Evolutionary conservation across 2,329 filamentous ascomycete genomes (phyloP).

Genomic region (Coniosporium tulheliwenetii): DNA sequence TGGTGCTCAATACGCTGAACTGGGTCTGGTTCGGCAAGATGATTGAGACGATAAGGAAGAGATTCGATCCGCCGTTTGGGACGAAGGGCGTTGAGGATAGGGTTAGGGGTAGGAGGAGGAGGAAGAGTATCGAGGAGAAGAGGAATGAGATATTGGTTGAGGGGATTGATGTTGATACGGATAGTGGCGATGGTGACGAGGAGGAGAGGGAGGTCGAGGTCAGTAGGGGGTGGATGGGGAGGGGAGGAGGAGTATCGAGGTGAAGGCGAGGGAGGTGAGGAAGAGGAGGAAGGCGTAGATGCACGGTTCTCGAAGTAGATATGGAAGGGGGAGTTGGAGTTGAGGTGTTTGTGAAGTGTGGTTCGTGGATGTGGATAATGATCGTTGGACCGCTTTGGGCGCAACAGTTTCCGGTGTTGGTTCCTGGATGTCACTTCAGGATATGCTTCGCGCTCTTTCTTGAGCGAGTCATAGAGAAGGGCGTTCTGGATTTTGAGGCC

Average conservation of each 20-base stretch:
- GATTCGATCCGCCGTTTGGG: constrained; percentile 47
- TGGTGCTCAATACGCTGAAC: constrained; percentile 61
- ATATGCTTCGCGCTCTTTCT: no score
- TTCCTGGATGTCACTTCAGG: no score
- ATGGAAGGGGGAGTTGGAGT: no score
- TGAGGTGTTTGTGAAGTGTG: no score
- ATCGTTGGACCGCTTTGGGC: no score
- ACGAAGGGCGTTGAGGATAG: constrained; percentile 18
- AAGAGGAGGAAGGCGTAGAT: background rate
- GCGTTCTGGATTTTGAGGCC: no score
- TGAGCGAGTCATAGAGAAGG: no score
- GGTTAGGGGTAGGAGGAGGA: constrained; percentile 14
- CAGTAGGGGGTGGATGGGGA: constrained; percentile 4
- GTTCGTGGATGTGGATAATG: no score
- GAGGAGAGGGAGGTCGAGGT: background rate
- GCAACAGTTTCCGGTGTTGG: no score
- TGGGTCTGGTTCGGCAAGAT: constrained; percentile 81
- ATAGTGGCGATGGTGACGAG: no score
- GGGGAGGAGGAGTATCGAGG: constrained; percentile 19
- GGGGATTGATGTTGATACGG: background rate
- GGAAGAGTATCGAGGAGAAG: constrained; percentile 13
- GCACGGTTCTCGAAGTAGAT: no score
- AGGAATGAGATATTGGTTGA: background rate
- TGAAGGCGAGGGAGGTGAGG: background rate
- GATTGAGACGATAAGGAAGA: constrained; percentile 62